Evolutionary conservation across 169 alveolate species (phyloP).

Genomic region (Cystoisospora suis): DNA sequence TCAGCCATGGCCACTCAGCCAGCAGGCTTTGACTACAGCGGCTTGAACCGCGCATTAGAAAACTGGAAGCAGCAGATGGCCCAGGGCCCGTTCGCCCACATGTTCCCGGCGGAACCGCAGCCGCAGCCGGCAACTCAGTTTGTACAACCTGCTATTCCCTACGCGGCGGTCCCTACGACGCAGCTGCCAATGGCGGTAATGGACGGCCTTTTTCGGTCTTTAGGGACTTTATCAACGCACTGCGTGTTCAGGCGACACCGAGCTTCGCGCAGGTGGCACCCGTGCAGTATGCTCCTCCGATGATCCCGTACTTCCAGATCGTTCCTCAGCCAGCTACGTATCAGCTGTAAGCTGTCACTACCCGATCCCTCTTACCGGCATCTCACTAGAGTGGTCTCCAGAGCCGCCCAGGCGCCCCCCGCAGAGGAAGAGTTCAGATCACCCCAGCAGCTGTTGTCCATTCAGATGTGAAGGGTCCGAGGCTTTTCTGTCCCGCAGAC

Average conservation of each 20-base stretch:
- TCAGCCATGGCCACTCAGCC: neutral
- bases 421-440: constrained; percentile 8
- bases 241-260: neutral
- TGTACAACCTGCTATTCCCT: neutral
- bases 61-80: constrained; percentile 8
- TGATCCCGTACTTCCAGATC: neutral
- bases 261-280: constrained; percentile 5
- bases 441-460: neutral
- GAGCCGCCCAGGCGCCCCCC: constrained; percentile 16
- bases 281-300: neutral
- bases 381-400: no score
- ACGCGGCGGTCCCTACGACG: neutral
- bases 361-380: no score
- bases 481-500: neutral
- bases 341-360: neutral
- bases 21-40: neutral
- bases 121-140: neutral
- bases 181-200: no score
- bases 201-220: no score
- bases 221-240: no score
- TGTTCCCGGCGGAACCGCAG: neutral
- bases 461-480: constrained; percentile 25
- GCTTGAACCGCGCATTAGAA: neutral
- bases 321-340: neutral
- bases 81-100: constrained; percentile 5